Conservation (phyloP, 2,329 filamentous ascomycete genomes). For the Botryotinia calthae region DNA sequence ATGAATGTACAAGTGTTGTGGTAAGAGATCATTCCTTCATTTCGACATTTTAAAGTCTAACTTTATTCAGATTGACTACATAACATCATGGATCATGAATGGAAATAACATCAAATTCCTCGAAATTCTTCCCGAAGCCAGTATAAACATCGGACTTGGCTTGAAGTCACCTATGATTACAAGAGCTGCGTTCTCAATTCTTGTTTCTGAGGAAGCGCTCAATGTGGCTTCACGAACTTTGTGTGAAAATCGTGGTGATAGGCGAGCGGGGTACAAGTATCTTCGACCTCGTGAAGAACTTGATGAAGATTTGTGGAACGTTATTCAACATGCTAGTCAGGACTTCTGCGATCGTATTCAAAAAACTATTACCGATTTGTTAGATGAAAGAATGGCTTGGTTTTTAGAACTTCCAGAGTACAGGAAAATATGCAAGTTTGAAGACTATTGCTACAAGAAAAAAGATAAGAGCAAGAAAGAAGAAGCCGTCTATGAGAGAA, state of each 20-base stretch:
- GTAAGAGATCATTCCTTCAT: constrained; percentile 36
- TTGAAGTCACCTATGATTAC: constrained; percentile 46
- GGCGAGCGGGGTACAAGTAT: constrained; percentile 39
- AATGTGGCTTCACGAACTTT: constrained; percentile 22
- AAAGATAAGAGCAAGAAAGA: constrained; percentile 3
- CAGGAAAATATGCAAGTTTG: constrained; percentile 35
- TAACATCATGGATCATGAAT: constrained; percentile 58
- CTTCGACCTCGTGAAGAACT: constrained; percentile 49
- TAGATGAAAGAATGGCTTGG: constrained; percentile 42
- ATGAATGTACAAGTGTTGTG: constrained; percentile 50
- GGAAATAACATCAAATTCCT: constrained; percentile 56
- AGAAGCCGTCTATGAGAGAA: constrained; percentile 10
- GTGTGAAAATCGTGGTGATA: background rate
- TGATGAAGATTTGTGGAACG: constrained; percentile 54
- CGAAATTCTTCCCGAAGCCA: constrained; percentile 61
- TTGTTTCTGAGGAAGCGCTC: constrained; percentile 62
- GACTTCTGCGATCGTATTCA: constrained; percentile 50
- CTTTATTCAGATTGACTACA: constrained; percentile 41
- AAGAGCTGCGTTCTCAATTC: constrained; percentile 53
- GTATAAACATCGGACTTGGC: constrained; percentile 54
- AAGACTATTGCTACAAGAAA: constrained; percentile 15
- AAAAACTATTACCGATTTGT: constrained; percentile 38
- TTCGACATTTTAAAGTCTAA: constrained; percentile 16
- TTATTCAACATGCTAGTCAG: constrained; percentile 57
- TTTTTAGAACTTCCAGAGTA: constrained; percentile 38